phyloP scores from a whole-genome alignment of 1,284 basidiomycete genomes.

The Rhizopogon hawkerae region DNA sequence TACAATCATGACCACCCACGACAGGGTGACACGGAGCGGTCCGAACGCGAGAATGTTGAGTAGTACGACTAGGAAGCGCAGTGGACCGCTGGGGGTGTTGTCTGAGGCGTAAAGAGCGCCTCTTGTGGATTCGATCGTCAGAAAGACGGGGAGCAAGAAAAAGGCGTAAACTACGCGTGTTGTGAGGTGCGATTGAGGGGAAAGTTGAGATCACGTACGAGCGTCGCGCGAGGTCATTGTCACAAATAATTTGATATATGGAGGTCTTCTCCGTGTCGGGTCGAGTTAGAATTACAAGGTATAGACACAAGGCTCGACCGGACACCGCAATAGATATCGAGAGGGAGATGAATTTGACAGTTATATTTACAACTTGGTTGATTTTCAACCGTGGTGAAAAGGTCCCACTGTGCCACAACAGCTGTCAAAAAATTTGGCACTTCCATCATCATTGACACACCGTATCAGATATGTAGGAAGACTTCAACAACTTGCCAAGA shows the following conservation, averaged over 20 bases:
- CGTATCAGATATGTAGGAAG: too few relatives aligned
- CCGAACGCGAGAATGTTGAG: conserved; percentile 4
- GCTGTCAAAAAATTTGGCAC: neutral
- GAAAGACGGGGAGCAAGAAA: conserved; percentile 11
- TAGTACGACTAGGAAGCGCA: conserved; percentile 6
- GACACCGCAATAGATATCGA: too few relatives aligned
- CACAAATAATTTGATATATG: neutral
- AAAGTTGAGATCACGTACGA: neutral
- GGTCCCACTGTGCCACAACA: neutral
- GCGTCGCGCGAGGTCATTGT: neutral
- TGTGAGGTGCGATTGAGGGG: neutral
- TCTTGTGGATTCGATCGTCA: conserved; percentile 10
- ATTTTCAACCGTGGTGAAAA: too few relatives aligned
- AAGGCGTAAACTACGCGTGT: conserved; percentile 4
- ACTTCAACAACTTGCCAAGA: too few relatives aligned
- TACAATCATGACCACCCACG: neutral
- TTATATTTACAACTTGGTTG: neutral
- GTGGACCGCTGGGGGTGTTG: conserved; percentile 4
- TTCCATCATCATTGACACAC: neutral
- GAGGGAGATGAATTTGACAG: neutral
- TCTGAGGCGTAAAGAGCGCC: conserved; percentile 9
- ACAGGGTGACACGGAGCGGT: conserved; percentile 4
- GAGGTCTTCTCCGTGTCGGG: too few relatives aligned
- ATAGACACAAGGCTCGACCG: neutral
- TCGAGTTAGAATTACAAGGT: neutral